Evolutionary conservation across 345 rosid genomes (phyloP).

Genomic region (Bruguiera parviflora): DNA sequence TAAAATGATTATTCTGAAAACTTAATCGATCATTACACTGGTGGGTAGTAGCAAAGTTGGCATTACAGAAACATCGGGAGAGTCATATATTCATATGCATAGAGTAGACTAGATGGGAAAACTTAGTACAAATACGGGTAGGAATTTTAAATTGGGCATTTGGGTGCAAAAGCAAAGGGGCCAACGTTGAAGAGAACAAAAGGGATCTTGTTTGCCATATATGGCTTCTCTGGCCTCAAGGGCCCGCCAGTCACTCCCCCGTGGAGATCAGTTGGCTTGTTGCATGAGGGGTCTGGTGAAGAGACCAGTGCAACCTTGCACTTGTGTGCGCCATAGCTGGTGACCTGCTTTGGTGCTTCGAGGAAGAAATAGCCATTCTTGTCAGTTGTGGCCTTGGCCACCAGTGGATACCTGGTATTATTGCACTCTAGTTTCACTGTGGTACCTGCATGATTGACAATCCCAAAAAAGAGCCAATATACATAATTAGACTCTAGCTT

Average conservation of each 20-base stretch:
- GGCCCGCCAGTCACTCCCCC: slow-evolving; percentile 55
- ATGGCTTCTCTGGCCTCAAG: slow-evolving; percentile 47
- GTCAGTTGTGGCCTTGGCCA: slow-evolving; percentile 45
- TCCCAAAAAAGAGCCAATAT: background rate
- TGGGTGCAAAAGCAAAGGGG: slow-evolving; percentile 78
- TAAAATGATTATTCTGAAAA: no score
- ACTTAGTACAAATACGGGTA: no score
- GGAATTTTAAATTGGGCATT: slow-evolving; percentile 43
- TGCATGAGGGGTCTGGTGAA: slow-evolving; percentile 43
- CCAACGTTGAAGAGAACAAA: slow-evolving; percentile 61
- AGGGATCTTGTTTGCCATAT: slow-evolving; percentile 26
- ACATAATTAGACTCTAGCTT: no score
- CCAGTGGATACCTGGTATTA: slow-evolving; percentile 39
- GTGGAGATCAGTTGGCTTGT: slow-evolving; percentile 44
- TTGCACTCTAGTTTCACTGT: slow-evolving; percentile 68
- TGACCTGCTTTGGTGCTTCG: slow-evolving; percentile 63
- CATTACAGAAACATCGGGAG: no score
- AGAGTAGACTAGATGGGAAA: no score
- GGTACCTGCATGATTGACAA: slow-evolving; percentile 47
- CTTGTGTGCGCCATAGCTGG: slow-evolving; percentile 71
- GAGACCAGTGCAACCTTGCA: slow-evolving; percentile 57
- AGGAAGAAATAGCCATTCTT: slow-evolving; percentile 74
- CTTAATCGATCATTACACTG: no score
- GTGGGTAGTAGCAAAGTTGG: no score
- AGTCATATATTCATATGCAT: no score